Conservation (phyloP, 148 eudicot genomes). For the Diospyros kaki region DNA sequence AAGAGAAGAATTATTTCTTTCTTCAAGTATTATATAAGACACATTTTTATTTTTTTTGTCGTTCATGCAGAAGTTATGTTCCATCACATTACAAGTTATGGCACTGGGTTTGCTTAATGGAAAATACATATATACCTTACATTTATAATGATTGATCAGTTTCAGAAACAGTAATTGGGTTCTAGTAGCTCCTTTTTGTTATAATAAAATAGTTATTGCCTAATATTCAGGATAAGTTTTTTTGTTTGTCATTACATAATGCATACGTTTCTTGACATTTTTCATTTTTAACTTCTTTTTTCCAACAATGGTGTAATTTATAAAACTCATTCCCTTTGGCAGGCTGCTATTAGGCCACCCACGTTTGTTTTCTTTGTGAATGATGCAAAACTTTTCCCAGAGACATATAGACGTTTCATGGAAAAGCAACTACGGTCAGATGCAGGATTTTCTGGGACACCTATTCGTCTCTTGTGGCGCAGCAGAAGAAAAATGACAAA, state of each 20-base stretch:
- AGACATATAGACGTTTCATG: conserved; percentile 92
- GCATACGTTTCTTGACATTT: neutral
- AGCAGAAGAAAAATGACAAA: conserved; percentile 67
- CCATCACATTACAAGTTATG: too few species aligned
- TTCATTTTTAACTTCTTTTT: neutral
- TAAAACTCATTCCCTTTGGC: conserved; percentile 20
- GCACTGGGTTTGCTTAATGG: too few species aligned
- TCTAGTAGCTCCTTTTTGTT: neutral
- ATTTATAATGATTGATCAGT: neutral
- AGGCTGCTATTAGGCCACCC: conserved; percentile 98
- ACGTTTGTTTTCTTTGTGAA: conserved; percentile 98
- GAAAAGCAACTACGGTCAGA: conserved; percentile 91
- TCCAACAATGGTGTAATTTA: neutral
- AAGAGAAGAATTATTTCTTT: too few species aligned
- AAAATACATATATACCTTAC: too few species aligned
- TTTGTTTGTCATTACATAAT: neutral
- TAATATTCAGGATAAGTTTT: neutral
- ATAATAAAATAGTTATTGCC: neutral
- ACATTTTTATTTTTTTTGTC: too few species aligned
- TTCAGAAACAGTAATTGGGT: neutral
- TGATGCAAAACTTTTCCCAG: conserved; percentile 88
- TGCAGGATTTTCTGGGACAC: conserved; percentile 91
- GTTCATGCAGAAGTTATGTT: too few species aligned
- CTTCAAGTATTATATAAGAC: too few species aligned
- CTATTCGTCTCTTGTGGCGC: conserved; percentile 98